Evolutionary conservation across 345 rosid genomes (phyloP).

Genomic region (Jatropha curcas): DNA sequence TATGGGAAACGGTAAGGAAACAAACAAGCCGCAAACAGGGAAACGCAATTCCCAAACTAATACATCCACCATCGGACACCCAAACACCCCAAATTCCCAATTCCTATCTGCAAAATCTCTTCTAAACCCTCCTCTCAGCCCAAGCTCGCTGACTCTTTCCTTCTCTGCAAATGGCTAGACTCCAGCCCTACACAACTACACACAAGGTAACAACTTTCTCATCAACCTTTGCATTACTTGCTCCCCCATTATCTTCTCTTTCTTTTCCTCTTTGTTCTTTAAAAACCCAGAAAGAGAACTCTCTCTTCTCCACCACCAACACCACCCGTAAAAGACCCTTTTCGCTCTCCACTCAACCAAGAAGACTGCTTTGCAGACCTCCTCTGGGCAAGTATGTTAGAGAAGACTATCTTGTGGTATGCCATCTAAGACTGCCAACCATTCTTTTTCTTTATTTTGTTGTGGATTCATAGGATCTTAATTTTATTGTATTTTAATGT

Average conservation of each 20-base stretch:
- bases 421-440: too few relatives aligned
- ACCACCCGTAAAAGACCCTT: constrained; percentile 30
- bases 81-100: constrained; percentile 6
- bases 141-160: background rate
- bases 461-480: background rate
- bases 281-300: constrained; percentile 26
- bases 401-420: constrained; percentile 91
- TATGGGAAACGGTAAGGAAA: too few relatives aligned
- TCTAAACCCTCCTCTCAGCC: constrained; percentile 1
- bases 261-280: constrained; percentile 35
- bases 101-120: constrained; percentile 5
- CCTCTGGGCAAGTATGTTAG: constrained; percentile 72
- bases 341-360: constrained; percentile 50
- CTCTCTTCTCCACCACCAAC: constrained; percentile 30
- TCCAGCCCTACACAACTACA: constrained; percentile 40
- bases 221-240: constrained; percentile 21
- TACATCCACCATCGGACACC: background rate
- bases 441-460: too few relatives aligned
- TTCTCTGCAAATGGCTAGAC: constrained; percentile 48
- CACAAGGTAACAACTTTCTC: constrained; percentile 12
- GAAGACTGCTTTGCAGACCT: constrained; percentile 70
- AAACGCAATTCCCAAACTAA: background rate
- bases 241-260: constrained; percentile 12
- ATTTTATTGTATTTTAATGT: background rate
- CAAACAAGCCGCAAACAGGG: background rate